Evolutionary conservation across 805 yeast species (phyloP).

Genomic region (Nakazawaea ishiwadae): DNA sequence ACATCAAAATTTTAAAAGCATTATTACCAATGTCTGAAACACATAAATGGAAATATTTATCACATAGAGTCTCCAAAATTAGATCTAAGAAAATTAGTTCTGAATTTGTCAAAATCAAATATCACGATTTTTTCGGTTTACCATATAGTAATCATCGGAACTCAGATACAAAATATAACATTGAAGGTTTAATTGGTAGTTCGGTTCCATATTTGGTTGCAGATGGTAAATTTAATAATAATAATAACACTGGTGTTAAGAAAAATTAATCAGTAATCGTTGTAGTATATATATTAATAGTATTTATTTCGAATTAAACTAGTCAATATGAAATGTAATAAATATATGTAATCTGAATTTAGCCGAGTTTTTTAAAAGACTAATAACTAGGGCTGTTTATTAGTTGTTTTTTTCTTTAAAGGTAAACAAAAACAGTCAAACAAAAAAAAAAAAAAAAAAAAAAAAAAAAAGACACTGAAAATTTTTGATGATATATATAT

Average conservation of each 20-base stretch:
- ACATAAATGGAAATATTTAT: conserved; percentile 10
- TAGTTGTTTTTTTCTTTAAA: no score
- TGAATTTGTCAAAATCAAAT: conserved; percentile 6
- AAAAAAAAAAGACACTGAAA: no score
- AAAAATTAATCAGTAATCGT: no score
- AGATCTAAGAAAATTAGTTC: conserved; percentile 7
- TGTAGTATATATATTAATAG: no score
- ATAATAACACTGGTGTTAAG: neutral
- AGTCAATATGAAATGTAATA: no score
- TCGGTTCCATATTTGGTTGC: conserved; percentile 10
- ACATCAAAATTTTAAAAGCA: conserved; percentile 2
- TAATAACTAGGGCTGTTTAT: no score
- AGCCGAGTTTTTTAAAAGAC: no score
- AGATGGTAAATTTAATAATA: neutral
- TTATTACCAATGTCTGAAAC: conserved; percentile 5
- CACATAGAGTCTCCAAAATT: conserved; percentile 5
- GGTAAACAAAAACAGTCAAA: no score
- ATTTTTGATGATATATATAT: no score
- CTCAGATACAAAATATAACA: neutral
- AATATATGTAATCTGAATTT: no score
- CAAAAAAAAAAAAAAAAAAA: no score
- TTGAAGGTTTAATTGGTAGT: conserved; percentile 11
- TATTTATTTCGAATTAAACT: no score
- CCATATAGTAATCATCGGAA: conserved; percentile 2
- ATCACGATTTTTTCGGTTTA: conserved; percentile 9